Evolutionary conservation across 2,329 filamentous ascomycete genomes (phyloP).

Genomic region (Lomentospora prolificans): DNA sequence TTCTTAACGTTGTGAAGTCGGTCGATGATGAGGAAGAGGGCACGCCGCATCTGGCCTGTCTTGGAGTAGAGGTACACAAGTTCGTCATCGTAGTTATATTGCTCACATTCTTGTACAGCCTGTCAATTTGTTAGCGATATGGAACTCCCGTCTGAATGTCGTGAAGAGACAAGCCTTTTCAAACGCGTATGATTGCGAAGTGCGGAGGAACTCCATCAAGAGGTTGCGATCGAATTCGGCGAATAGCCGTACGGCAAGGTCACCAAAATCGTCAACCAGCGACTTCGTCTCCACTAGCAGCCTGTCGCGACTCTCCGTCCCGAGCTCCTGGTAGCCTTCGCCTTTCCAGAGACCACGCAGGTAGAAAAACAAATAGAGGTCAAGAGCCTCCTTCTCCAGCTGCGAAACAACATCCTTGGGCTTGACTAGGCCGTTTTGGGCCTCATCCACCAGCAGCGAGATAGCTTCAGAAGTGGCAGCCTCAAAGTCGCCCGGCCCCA

Average conservation of each 20-base stretch:
- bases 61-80: constrained; percentile 95
- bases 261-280: constrained; percentile 77
- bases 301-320: constrained; percentile 44
- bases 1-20: constrained; percentile 84
- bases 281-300: constrained; percentile 50
- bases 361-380: constrained; percentile 85
- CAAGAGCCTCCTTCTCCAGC: constrained; percentile 55
- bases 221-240: constrained; percentile 70
- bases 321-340: constrained; percentile 48
- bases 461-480: constrained; percentile 76
- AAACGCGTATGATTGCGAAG: constrained; percentile 80
- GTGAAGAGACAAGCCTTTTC: constrained; percentile 48
- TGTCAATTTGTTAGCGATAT: constrained; percentile 20
- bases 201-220: constrained; percentile 78
- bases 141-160: too few species aligned
- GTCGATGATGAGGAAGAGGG: constrained; percentile 86
- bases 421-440: constrained; percentile 75
- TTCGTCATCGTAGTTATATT: constrained; percentile 73
- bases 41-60: constrained; percentile 86
- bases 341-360: constrained; percentile 78
- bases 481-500: constrained; percentile 62
- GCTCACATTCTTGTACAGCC: constrained; percentile 71
- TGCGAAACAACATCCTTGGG: constrained; percentile 71
- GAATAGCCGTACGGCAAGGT: constrained; percentile 78
- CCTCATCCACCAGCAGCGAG: constrained; percentile 78